Evolutionary conservation across 1,284 basidiomycete genomes (phyloP).

Genomic region (Austroboletus novae-zelandiae): DNA sequence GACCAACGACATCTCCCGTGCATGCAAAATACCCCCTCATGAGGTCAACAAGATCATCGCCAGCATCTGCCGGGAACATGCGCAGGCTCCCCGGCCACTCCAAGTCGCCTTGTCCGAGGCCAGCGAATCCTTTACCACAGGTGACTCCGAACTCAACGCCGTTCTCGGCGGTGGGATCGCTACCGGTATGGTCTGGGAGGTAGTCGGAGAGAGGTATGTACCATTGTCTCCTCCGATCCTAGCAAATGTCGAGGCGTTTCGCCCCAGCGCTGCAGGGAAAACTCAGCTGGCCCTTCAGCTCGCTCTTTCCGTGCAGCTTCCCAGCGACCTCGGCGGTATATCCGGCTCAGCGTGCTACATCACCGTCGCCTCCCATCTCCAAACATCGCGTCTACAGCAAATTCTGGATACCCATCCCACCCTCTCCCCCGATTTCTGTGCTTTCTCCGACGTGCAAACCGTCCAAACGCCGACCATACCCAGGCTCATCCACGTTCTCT

Average conservation of each 20-base stretch:
- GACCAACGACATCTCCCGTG: conserved; percentile 49
- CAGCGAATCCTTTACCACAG: conserved; percentile 60
- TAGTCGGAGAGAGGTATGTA: conserved; percentile 79
- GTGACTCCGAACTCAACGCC: conserved; percentile 63
- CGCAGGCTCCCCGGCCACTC: conserved; percentile 36
- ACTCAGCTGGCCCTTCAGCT: conserved; percentile 82
- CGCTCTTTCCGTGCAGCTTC: conserved; percentile 72
- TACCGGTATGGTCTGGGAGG: conserved; percentile 78
- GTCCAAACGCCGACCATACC: conserved; percentile 57
- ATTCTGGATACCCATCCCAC: conserved; percentile 51
- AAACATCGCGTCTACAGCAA: conserved; percentile 63
- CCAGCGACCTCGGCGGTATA: conserved; percentile 48
- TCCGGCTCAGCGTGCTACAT: conserved; percentile 70
- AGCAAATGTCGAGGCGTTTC: conserved; percentile 4
- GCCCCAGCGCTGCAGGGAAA: conserved; percentile 78
- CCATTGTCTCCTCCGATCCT: conserved; percentile 5
- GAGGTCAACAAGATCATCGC: conserved; percentile 52
- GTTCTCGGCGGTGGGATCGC: conserved; percentile 73
- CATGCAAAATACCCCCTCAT: conserved; percentile 47
- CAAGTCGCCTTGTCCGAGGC: conserved; percentile 35
- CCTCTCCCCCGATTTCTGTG: conserved; percentile 44
- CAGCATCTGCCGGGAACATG: conserved; percentile 41
- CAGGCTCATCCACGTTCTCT: conserved; percentile 67
- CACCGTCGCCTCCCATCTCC: conserved; percentile 70
- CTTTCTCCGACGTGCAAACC: conserved; percentile 69